Evolutionary conservation across 768 basidiomycete genomes (phyloP), one percentile per base, ranked within the genome.

Genomic region (Naganishia vishniacii): DNA sequence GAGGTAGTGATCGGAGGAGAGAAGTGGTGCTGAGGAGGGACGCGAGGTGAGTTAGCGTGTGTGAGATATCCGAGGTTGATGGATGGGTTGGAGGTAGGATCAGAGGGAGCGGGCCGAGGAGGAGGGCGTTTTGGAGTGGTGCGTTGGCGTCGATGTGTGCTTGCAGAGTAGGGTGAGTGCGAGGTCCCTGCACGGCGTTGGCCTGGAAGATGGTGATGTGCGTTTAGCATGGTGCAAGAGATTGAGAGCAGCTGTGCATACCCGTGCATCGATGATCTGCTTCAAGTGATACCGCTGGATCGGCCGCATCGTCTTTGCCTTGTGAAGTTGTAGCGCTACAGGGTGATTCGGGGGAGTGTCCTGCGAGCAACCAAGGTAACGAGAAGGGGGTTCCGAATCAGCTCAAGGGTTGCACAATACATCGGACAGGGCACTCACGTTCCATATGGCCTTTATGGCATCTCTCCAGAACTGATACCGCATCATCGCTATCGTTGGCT

Each of bases 381-480:
- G 0, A 1, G 13, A 32, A 15, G 3, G n/a, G n/a, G n/a, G n/a
- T n/a, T n/a, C n/a, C n/a, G n/a, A n/a, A n/a, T n/a, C n/a, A n/a
- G n/a, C n/a, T n/a, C n/a, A n/a, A 23, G 15, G 6, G 29, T 4
- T 2, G 40, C 37, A 9, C 28, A 42, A 25, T 40, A 28, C 12
- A 12, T 44, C 23, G n/a, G 4, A 32, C 40, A 42, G 26, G 8
- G 42, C 2, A 47, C 65, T 16, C 41, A 67, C 65, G 45, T 67
- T 62, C 66, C 66, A 67, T 16, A 73, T 72, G 0, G 68, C 61
- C 23, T 70, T 73, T 28, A 77, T 46, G 4, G 75, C 71, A 61
- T 77, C 75, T 59, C 72, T 65, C 75, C 75, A 77, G 68, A 77
- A 77, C 48, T 77, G 75, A 61, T 73, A 77, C 46, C 75, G 71